Percentiles rank a stretch among this genome's conserved stretches.
Conservation (phyloP, 495 filamentous ascomycete species). For the Penicillium flavigenum region DNA sequence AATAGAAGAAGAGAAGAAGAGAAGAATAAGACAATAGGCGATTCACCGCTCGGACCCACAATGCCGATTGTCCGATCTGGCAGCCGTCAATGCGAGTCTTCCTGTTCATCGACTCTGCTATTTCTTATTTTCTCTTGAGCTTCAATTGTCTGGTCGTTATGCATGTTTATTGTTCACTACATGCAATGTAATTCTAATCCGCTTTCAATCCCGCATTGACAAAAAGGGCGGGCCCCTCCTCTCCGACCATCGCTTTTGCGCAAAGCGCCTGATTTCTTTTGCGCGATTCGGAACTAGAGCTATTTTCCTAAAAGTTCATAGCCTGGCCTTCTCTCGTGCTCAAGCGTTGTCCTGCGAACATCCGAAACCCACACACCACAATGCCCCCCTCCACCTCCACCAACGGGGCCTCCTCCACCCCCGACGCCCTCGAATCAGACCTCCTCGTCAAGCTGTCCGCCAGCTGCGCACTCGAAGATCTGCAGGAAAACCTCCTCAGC, state of each 20-base stretch:
- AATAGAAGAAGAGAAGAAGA: background rate
- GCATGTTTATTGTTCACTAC: background rate
- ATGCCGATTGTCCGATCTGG: conserved; percentile 14
- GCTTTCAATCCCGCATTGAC: conserved; percentile 8
- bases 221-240: conserved; percentile 13
- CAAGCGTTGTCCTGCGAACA: background rate
- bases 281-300: conserved; percentile 2
- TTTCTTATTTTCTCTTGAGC: conserved; percentile 2
- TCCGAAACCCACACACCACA: conserved; percentile 7
- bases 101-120: background rate
- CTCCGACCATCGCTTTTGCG: conserved; percentile 6
- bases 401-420: conserved; percentile 24
- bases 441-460: conserved; percentile 44
- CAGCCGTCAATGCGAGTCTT: conserved; percentile 8
- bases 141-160: conserved; percentile 1
- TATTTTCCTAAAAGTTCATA: background rate
- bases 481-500: conserved; percentile 44
- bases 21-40: background rate
- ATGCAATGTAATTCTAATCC: conserved; percentile 16
- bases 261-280: conserved; percentile 2
- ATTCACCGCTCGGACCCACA: conserved; percentile 17
- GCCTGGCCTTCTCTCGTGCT: background rate
- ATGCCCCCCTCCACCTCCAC: conserved; percentile 33
- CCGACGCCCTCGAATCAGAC: conserved; percentile 46
- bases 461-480: conserved; percentile 44